Base-by-base conservation (phyloP, 2,329 filamentous ascomycete species). In the Diaporthe sp. region DNA sequence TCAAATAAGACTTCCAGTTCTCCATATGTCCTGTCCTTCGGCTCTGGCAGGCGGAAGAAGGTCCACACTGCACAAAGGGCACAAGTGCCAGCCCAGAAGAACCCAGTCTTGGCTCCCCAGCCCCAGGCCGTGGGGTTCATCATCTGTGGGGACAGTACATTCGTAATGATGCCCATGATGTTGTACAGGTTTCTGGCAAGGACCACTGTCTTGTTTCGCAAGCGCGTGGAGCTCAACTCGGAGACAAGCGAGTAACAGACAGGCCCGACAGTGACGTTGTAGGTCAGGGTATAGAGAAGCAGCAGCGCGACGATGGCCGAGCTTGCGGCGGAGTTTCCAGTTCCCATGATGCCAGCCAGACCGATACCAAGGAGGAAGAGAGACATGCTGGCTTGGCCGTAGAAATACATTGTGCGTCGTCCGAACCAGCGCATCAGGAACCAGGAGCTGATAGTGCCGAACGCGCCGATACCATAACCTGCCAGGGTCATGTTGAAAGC, bases 1-100 rank as follows among this genome's bases (percentile, higher is more conserved):
- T 89, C 87, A 78, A 92, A 92, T 76, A 92, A 81, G 15, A 88
- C 81, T 71, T 91, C 90, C 2, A 92, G 84, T 81, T 92, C 90
- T 51, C 86, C 88, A 71, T 89, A 88, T 0, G 88, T 89, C 51
- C 88, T 85, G 9, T 86, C 88, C 74, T 86, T 87, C 22, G 90
- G 88, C 83, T 92, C 90, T 5, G 89, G 89, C 7, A 90, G 83
- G 25, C 86, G 87, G 79, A 88, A 88, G 76, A 84, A 89, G 0
- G 88, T 87, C 85, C 90, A 92, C 1, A 85, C 68, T 3, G 87
- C 81, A 47, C 87, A 88, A 4, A 86, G 20, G 4, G 87, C 77
- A 77, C 88, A 88, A 15, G 87, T 84, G 49, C 79, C 84, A 12
- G 83, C 84, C 84, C 85, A 88, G 81, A 88, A 85, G 78, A 87